Conservation (phyloP, 257 asterid species). For the Capsicum pubescens region DNA sequence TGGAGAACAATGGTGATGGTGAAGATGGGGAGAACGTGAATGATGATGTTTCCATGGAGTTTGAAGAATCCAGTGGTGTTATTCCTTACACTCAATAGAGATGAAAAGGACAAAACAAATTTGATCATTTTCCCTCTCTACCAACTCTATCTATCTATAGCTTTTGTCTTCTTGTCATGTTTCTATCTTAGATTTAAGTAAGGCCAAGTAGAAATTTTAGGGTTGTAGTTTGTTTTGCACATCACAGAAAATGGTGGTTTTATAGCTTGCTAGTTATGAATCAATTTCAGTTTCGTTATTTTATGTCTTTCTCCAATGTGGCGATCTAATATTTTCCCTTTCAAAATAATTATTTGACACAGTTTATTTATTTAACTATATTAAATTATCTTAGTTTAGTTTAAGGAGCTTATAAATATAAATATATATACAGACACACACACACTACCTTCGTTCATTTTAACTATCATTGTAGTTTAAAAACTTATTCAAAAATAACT, state of each 20-base stretch:
- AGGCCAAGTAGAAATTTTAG: no score
- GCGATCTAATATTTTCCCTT: neutral
- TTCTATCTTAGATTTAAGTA: no score
- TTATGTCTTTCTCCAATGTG: neutral
- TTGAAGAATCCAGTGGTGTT: conserved; percentile 11
- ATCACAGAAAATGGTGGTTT: no score
- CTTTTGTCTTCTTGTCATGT: neutral
- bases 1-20: conserved; percentile 34
- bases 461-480: no score
- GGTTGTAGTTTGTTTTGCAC: no score
- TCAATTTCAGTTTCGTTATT: neutral
- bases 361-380: neutral
- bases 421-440: no score
- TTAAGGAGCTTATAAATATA: no score
- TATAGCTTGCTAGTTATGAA: no score
- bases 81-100: neutral
- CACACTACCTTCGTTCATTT: no score
- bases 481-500: no score
- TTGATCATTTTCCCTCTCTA: neutral
- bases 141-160: neutral
- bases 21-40: conserved; percentile 38
- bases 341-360: neutral
- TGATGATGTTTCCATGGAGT: conserved; percentile 38
- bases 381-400: no score
- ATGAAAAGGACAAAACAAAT: neutral